These are phyloP conservation scores for Corynascus novoguineensis DNA, from an alignment of 495 filamentous ascomycete genomes.

Conservation along the genomic window DNA sequence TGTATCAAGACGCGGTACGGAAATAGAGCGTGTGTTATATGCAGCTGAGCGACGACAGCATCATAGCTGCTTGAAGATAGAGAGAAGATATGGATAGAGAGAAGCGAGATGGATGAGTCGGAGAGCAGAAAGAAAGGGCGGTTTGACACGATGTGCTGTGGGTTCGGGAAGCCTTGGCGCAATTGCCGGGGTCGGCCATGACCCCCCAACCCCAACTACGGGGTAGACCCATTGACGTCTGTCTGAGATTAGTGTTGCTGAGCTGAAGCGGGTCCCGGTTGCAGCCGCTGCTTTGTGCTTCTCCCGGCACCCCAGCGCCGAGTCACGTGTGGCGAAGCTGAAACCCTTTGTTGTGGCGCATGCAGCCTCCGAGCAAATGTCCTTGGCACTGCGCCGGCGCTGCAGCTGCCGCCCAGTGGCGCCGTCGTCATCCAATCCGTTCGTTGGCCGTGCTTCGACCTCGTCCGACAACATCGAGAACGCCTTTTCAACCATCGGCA, in stretches of 20 bases:
- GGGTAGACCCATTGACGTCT: constrained; percentile 1
- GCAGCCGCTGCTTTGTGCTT: background rate
- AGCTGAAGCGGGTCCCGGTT: constrained; percentile 5
- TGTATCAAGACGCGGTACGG: background rate
- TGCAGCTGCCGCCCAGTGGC: background rate
- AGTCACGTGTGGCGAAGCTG: background rate
- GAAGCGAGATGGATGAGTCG: no score
- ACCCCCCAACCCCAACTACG: no score
- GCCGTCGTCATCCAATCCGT: constrained; percentile 1
- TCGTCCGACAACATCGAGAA: background rate
- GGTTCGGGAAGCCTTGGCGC: constrained; percentile 7
- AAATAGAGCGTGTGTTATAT: background rate
- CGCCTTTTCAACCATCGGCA: background rate
- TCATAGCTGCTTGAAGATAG: background rate
- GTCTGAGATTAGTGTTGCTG: constrained; percentile 1
- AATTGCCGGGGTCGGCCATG: constrained; percentile 6
- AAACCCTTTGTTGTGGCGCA: background rate
- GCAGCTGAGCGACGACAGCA: background rate
- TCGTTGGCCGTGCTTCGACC: background rate
- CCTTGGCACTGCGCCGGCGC: background rate
- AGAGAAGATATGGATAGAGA: background rate
- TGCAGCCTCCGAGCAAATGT: background rate
- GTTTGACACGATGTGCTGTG: background rate
- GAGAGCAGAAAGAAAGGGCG: background rate
- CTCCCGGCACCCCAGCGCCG: background rate